phyloP scores from a whole-genome alignment of 306 rosid genomes.

The Cicer arietinum region DNA sequence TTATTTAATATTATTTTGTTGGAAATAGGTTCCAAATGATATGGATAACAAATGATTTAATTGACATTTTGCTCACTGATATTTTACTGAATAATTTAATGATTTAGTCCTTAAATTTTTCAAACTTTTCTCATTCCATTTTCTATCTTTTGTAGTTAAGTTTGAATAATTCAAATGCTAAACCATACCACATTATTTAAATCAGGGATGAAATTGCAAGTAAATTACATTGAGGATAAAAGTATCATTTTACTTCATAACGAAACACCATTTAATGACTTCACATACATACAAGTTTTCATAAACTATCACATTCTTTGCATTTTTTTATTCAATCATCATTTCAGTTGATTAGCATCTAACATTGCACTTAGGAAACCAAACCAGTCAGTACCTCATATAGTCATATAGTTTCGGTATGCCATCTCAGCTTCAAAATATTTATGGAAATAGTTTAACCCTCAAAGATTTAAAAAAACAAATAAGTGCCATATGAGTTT shows the following conservation, averaged over 20 bases:
- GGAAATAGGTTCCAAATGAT: conserved; percentile 6
- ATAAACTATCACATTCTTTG: not conserved
- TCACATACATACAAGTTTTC: not conserved
- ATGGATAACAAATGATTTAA: conserved; percentile 1
- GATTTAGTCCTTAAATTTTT: conserved; percentile 12
- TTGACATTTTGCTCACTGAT: not conserved
- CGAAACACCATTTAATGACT: not conserved
- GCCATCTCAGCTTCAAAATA: not conserved
- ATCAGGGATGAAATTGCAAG: conserved; percentile 15
- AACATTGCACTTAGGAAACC: conserved; percentile 6
- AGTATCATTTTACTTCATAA: not conserved
- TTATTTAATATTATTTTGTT: not conserved
- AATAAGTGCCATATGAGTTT: conserved; percentile 21
- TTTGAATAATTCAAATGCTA: conserved; percentile 15
- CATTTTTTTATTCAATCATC: conserved; percentile 9
- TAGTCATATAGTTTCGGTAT: conserved; percentile 6
- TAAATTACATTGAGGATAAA: conserved; percentile 8
- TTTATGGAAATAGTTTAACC: conserved; percentile 17
- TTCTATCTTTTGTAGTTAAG: conserved; percentile 16
- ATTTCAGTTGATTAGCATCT: conserved; percentile 18
- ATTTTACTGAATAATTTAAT: not conserved
- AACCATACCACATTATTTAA: not conserved
- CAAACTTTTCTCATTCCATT: not conserved
- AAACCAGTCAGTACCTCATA: conserved; percentile 14
- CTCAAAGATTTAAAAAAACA: conserved; percentile 14